These are phyloP conservation scores for Scleroderma citrinum DNA, from an alignment of 768 basidiomycete genomes.

Conservation along the genomic window DNA sequence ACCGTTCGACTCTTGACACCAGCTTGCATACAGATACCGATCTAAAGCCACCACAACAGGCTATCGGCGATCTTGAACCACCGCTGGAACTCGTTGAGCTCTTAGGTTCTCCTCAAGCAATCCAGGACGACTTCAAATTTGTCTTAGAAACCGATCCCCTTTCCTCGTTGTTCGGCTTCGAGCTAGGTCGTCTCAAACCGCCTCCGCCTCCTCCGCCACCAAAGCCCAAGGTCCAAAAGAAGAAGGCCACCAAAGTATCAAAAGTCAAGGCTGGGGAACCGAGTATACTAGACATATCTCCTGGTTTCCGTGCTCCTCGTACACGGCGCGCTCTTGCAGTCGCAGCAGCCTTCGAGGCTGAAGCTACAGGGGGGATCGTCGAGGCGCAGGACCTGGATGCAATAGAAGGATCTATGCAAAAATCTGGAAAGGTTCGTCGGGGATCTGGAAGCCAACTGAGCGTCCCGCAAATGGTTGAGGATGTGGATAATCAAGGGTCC, in stretches of 20 bases:
- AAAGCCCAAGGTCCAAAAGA: conserved; percentile 36
- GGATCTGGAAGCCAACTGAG: conserved; percentile 25
- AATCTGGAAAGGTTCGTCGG: conserved; percentile 20
- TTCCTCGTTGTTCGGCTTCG: conserved; percentile 61
- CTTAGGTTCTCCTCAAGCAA: conserved; percentile 45
- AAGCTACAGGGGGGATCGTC: conserved; percentile 21
- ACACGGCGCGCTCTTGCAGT: conserved; percentile 41
- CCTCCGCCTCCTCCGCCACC: conserved; percentile 52
- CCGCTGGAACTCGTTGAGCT: conserved; percentile 51
- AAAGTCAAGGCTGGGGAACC: conserved; percentile 16
- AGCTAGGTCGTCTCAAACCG: conserved; percentile 56
- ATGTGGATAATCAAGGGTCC: conserved; percentile 63
- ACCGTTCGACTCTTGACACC: conserved; percentile 8
- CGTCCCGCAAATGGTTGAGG: conserved; percentile 55
- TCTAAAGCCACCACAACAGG: conserved; percentile 1
- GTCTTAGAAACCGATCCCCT: conserved; percentile 55
- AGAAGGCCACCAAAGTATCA: conserved; percentile 27
- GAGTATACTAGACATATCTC: conserved; percentile 31
- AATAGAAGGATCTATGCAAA: conserved; percentile 21
- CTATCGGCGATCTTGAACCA: conserved; percentile 72
- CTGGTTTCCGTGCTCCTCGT: conserved; percentile 45
- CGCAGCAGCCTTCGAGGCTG: conserved; percentile 39
- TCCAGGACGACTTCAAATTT: conserved; percentile 50
- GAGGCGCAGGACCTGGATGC: conserved; percentile 4
- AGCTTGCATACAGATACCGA: neutral